Evolutionary conservation across 2,329 filamentous ascomycete genomes (phyloP), one percentile per base, ranked within the genome.

Genomic region (Tolypocladium ophioglossoides): DNA sequence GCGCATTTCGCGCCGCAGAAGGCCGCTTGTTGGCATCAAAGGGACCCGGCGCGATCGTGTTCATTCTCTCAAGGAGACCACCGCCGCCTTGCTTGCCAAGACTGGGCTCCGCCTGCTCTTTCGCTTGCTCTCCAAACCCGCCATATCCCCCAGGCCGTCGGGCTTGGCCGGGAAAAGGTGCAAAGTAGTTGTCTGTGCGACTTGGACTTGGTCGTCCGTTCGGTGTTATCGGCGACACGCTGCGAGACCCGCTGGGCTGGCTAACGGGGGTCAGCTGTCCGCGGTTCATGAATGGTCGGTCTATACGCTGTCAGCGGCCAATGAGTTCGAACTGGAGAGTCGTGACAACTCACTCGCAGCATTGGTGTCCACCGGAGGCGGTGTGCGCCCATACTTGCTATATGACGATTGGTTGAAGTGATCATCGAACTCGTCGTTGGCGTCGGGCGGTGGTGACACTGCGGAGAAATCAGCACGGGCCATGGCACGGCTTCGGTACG

Each of bases 201-300:
- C 70, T 71, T 63, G 65, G 70, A 55, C 64, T 74, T 61, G 66
- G 75, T 52, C 70, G 70, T 51, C 66, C 75, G 55, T 70, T 73
- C 30, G 80, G 77, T 16, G 80, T 83, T 53, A 77, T 74, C 9
- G 86, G 85, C n/a, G 87, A 89, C 30, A 79, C 74, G 55, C 78
- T 80, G 58, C 76, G 78, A 41, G 82, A 84, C 51, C 78, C 78
- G 60, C 78, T 79, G 24, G 77, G 77, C 54, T 77, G 77, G 68
- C 83, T 88, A 51, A 79, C 72, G 51, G 84, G 84, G 12, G 84
- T 88, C 54, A 85, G 70, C 65, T 85, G 77, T 52, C 77, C 79
- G 51, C 78, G 75, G 40, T 73, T 78, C 56, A 75, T 64, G 61
- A 76, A 85, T 27, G 52, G 34, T 27, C 22, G 50, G 38, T 51